These are phyloP conservation scores for Trichoderma erinaceum DNA, from an alignment of 495 filamentous ascomycete species.

Conservation along the genomic window DNA sequence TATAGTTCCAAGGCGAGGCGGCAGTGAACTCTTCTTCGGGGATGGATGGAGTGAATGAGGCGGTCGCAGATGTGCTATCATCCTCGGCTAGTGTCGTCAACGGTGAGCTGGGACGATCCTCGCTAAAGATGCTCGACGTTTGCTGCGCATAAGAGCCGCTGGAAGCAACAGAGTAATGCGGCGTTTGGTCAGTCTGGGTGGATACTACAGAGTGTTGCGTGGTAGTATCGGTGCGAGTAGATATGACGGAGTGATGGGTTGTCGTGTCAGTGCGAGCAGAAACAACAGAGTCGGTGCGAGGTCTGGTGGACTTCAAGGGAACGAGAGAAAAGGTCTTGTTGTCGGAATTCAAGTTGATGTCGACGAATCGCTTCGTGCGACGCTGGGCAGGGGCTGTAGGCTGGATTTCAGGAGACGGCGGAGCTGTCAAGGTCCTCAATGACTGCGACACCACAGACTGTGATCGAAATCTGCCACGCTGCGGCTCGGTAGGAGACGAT, in stretches of 20 bases:
- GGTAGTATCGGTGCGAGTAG: conserved; percentile 20
- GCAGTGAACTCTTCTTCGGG: conserved; percentile 34
- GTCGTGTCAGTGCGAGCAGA: conserved; percentile 26
- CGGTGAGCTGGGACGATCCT: conserved; percentile 40
- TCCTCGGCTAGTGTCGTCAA: conserved; percentile 38
- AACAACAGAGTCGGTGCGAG: conserved; percentile 22
- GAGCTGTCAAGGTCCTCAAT: not conserved
- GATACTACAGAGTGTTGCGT: conserved; percentile 20
- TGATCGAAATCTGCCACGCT: not conserved
- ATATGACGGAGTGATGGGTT: conserved; percentile 30
- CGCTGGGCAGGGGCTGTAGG: conserved; percentile 1
- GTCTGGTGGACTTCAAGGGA: conserved; percentile 22
- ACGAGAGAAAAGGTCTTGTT: conserved; percentile 43
- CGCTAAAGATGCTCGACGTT: conserved; percentile 41
- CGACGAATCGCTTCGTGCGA: conserved; percentile 24
- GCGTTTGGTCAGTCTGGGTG: conserved; percentile 24
- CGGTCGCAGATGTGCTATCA: conserved; percentile 32
- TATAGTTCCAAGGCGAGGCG: conserved; percentile 47
- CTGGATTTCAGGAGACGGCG: not conserved
- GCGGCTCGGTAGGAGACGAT: not conserved
- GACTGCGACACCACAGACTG: conserved; percentile 3
- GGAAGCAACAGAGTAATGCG: conserved; percentile 31
- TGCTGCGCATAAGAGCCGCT: conserved; percentile 38
- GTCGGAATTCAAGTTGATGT: conserved; percentile 34
- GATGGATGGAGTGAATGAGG: conserved; percentile 31